Base-by-base conservation (phyloP, 2,329 filamentous ascomycete genomes). In the Colletotrichum aenigma region DNA sequence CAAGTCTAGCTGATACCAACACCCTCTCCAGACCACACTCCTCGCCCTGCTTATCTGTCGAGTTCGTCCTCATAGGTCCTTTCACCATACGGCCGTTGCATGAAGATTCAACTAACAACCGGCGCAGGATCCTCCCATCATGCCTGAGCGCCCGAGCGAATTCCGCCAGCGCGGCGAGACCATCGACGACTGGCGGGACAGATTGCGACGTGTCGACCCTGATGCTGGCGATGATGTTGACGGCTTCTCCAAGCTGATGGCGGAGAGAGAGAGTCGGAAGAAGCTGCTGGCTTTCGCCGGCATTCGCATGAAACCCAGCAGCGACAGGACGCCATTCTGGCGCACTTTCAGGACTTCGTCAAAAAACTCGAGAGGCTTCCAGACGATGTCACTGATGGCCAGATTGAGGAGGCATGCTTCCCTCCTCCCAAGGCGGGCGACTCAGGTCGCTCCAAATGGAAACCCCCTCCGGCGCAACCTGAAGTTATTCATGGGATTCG, bases 391-490 rank as follows among this genome's bases (percentile, higher is more conserved):
- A 38, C 36, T 7, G 36, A 18, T 16, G 36, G 18, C 4, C 36
- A 43, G 36, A 8, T 43, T 18, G 36, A 43, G 8, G 16, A 43
- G 16, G 36, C 36, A 43, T 43, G 36, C 36, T 43, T 43, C 16
- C 36, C 16, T 18, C 15, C 36, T 18, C 36, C 36, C 36, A 18
- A 43, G 36, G 36, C 16, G 36, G 2, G 36, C 4, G 36, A 18
- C 16, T 43, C 36, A 7, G 2, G 36, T 43, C 36, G 36, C 36
- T 43, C 36, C 36, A 18, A 43, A 43, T 18, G 36, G 16, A 2
- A 2, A 9, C 1, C 16, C 36, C 16, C 36, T 43, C 36, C 0
- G 0, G 36, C 16, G 36, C 4, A 36, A 18, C 36, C 36, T 43
- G 4, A 43, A 43, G 36, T 15, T 2, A 0, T 18, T 43, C 16